These are phyloP conservation scores for Stentor roeselii DNA, from an alignment of 73 alveolate species.

Conservation along the genomic window DNA sequence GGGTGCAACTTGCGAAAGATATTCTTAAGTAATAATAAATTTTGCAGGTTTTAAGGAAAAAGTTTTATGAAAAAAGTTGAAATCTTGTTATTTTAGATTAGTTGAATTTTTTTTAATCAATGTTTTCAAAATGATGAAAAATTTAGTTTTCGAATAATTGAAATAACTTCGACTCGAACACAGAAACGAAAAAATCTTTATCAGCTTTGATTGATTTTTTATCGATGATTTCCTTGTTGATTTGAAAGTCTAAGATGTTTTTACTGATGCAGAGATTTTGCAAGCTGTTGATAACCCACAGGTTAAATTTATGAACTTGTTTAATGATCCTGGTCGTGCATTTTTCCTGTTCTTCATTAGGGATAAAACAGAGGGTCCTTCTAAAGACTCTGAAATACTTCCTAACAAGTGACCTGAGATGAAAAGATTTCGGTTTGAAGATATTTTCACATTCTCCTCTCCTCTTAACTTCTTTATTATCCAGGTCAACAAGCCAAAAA, in stretches of 20 bases:
- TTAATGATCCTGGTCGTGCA: neutral
- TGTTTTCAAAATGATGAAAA: too few relatives aligned
- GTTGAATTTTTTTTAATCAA: too few relatives aligned
- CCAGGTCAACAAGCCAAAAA: neutral
- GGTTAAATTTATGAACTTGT: neutral
- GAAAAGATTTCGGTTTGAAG: neutral
- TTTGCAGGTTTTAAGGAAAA: neutral
- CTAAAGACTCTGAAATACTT: neutral
- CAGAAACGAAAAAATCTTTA: too few relatives aligned
- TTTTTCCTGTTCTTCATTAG: neutral
- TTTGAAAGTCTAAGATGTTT: neutral
- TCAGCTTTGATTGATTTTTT: neutral
- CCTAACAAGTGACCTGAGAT: too few relatives aligned
- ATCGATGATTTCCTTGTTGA: neutral
- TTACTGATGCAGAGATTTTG: neutral
- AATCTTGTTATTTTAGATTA: neutral
- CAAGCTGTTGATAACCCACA: neutral
- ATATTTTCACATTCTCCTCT: neutral
- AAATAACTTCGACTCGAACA: too few relatives aligned
- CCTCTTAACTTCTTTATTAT: too few relatives aligned
- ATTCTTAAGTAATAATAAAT: conserved; percentile 1
- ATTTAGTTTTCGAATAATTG: too few relatives aligned
- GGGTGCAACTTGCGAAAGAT: conserved; percentile 37
- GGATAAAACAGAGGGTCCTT: neutral
- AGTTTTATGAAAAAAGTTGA: neutral